A percentile compares a stretch with the other conserved stretches of the same genome.
Evolutionary conservation across 2,329 filamentous ascomycete genomes (phyloP).

Genomic region (Phyllachora maydis): DNA sequence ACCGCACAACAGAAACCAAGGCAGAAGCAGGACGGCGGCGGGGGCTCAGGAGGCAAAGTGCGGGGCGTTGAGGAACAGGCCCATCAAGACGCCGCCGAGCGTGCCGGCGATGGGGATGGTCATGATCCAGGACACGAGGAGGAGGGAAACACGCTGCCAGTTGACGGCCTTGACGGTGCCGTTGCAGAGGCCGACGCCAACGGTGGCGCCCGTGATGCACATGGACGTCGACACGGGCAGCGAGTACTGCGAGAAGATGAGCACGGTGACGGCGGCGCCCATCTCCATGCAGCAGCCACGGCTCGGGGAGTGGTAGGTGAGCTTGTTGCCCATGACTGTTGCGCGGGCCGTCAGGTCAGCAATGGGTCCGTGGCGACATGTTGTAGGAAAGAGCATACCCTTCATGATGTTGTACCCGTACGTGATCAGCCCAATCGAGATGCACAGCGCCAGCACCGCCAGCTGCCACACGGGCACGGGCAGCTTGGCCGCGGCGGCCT

Average conservation of each 20-base stretch:
- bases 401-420: constrained; percentile 79
- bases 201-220: constrained; percentile 65
- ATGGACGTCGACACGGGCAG: constrained; percentile 59
- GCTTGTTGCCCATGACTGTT: constrained; percentile 75
- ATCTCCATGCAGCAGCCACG: constrained; percentile 54
- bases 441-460: constrained; percentile 41
- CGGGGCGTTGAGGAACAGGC: constrained; percentile 31
- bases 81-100: constrained; percentile 29
- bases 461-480: constrained; percentile 58
- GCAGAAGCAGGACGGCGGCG: too few relatives aligned
- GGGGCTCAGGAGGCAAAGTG: constrained; percentile 19
- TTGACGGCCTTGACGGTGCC: constrained; percentile 53
- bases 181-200: constrained; percentile 62
- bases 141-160: constrained; percentile 49
- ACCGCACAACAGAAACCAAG: too few relatives aligned
- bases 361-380: too few relatives aligned
- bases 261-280: constrained; percentile 57
- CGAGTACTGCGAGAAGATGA: constrained; percentile 55
- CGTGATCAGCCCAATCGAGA: constrained; percentile 48
- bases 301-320: constrained; percentile 44
- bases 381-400: too few relatives aligned
- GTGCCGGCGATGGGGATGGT: constrained; percentile 43
- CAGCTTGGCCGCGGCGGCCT: constrained; percentile 37
- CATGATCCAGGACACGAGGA: constrained; percentile 46
- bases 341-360: too few relatives aligned